phyloP scores from a whole-genome alignment of 176 grass and related monocot genomes.

The Oryza nivara region DNA sequence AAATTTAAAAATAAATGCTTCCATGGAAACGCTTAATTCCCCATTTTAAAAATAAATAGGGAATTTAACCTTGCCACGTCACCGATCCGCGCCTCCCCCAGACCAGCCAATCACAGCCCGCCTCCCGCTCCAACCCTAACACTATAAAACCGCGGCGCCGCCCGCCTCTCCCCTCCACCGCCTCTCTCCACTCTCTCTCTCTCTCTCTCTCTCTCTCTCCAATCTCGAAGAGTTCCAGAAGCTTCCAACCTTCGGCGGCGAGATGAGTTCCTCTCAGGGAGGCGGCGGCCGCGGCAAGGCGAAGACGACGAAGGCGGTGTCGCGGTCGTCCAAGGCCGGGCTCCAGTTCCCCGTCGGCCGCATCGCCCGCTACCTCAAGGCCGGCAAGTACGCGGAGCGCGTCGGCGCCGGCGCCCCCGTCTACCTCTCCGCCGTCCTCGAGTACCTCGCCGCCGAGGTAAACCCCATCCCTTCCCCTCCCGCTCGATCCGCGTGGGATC shows the following conservation, averaged over 20 bases:
- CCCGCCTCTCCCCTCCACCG: background rate
- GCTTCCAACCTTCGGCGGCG: conserved; percentile 7
- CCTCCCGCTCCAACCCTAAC: conserved; percentile 41
- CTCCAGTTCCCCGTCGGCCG: conserved; percentile 93
- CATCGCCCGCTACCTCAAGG: conserved; percentile 83
- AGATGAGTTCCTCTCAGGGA: conserved; percentile 54
- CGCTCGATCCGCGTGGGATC: background rate
- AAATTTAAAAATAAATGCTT: background rate
- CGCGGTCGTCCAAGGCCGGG: conserved; percentile 73
- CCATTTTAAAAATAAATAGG: background rate
- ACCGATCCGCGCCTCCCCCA: conserved; percentile 19
- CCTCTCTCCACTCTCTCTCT: background rate
- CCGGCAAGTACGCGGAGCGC: conserved; percentile 92
- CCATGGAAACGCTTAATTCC: background rate
- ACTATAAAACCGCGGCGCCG: conserved; percentile 33
- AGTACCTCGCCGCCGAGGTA: conserved; percentile 96
- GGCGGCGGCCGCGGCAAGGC: conserved; percentile 54
- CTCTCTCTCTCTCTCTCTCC: background rate
- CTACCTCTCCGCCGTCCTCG: conserved; percentile 89
- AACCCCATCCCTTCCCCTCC: background rate
- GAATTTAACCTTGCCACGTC: conserved; percentile 9
- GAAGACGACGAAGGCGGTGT: conserved; percentile 49
- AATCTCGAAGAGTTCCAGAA: conserved; percentile 28
- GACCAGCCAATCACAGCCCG: conserved; percentile 34
- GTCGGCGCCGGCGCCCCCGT: conserved; percentile 92